Evolutionary conservation across 176 grass and related monocot species (phyloP).

Genomic region (Musa itinerans): DNA sequence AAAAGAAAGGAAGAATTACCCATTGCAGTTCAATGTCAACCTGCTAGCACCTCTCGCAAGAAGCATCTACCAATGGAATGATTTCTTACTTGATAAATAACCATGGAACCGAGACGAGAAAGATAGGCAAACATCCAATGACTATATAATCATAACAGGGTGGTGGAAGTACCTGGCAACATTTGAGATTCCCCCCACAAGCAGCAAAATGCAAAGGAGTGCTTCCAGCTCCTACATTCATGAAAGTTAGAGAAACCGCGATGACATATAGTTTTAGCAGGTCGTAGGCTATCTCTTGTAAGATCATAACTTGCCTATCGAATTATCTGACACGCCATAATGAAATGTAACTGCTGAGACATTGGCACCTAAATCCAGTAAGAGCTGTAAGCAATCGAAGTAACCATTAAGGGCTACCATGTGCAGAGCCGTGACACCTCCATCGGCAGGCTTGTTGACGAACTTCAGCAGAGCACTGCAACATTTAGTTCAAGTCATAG

Average conservation of each 20-base stretch:
- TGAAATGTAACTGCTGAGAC: constrained; percentile 68
- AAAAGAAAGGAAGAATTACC: constrained; percentile 39
- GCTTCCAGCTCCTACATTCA: constrained; percentile 60
- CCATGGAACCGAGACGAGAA: not conserved
- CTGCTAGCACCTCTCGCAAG: constrained; percentile 83
- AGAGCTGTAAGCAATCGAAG: constrained; percentile 78
- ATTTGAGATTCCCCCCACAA: constrained; percentile 69
- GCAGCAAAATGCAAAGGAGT: constrained; percentile 92
- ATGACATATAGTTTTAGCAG: not conserved
- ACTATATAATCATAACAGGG: constrained; percentile 13
- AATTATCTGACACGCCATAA: constrained; percentile 59
- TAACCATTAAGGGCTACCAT: constrained; percentile 71
- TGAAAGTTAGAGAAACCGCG: not conserved
- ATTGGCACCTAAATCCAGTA: constrained; percentile 88
- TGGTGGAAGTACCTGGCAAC: constrained; percentile 55
- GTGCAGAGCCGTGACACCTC: constrained; percentile 80
- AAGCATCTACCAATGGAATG: constrained; percentile 51
- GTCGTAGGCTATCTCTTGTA: not conserved
- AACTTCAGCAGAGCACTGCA: constrained; percentile 65
- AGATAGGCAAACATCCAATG: constrained; percentile 14
- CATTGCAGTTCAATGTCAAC: constrained; percentile 86
- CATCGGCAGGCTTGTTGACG: constrained; percentile 84
- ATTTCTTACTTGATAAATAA: constrained; percentile 20
- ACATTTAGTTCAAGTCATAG: constrained; percentile 3
- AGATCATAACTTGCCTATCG: constrained; percentile 48